Evolutionary conservation across 192 early-diverging fungal species (phyloP).

Genomic region (Martensiomyces pterosporus): DNA sequence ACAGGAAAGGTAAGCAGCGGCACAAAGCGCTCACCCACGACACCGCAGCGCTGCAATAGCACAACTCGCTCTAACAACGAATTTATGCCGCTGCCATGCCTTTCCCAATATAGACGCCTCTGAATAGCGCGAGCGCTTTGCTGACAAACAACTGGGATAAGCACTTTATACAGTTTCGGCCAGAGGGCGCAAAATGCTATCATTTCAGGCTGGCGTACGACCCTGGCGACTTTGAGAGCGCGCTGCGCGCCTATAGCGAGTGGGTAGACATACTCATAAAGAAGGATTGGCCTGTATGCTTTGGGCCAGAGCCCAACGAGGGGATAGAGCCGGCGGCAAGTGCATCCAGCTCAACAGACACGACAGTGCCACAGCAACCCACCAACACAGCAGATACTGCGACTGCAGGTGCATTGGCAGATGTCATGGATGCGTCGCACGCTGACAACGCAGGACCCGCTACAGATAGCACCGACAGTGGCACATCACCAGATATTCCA

Average conservation of each 20-base stretch:
- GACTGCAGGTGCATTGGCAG: background rate
- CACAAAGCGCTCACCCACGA: too few relatives aligned
- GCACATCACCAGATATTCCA: too few relatives aligned
- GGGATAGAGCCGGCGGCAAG: background rate
- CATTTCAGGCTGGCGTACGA: slow-evolving; percentile 78
- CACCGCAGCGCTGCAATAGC: too few relatives aligned
- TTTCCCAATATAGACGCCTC: too few relatives aligned
- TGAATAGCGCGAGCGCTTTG: slow-evolving; percentile 72
- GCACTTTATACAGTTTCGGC: slow-evolving; percentile 70
- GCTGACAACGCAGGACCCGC: background rate
- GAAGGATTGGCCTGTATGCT: slow-evolving; percentile 84
- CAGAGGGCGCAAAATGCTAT: slow-evolving; percentile 58
- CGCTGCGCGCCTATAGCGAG: slow-evolving; percentile 59
- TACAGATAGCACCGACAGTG: too few relatives aligned
- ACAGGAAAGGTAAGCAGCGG: too few relatives aligned
- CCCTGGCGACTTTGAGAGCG: slow-evolving; percentile 74
- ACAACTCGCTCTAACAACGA: too few relatives aligned
- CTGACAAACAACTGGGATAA: slow-evolving; percentile 74
- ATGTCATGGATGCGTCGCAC: too few relatives aligned
- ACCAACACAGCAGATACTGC: background rate
- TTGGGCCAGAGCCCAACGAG: slow-evolving; percentile 46
- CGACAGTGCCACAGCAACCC: background rate
- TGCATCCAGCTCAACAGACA: background rate
- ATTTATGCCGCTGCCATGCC: too few relatives aligned
- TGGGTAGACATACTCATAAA: slow-evolving; percentile 70